Conservation (phyloP, 2,329 filamentous ascomycete species). For the Teratosphaeria gauchensis region DNA sequence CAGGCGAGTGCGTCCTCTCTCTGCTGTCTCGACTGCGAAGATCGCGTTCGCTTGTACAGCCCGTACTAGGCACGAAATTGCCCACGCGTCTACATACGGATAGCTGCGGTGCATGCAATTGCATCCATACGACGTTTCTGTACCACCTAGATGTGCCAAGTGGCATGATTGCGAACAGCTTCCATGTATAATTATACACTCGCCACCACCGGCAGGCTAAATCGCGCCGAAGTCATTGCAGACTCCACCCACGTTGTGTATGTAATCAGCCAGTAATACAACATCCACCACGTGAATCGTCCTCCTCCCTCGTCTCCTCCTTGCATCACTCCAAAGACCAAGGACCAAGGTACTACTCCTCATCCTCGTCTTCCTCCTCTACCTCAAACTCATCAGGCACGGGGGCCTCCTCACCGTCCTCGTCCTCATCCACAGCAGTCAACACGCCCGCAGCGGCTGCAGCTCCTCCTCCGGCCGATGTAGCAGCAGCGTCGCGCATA, state of each 20-base stretch:
- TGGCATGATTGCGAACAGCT: neutral
- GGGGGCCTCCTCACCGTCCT: constrained; percentile 62
- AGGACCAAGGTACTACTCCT: constrained; percentile 9
- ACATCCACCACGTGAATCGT: neutral
- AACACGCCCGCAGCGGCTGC: constrained; percentile 58
- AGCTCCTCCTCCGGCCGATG: constrained; percentile 22
- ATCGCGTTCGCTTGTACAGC: no score
- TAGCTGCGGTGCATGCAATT: neutral
- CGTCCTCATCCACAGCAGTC: constrained; percentile 80
- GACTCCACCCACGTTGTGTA: neutral
- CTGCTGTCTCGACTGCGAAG: no score
- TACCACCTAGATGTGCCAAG: neutral
- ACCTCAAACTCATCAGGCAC: constrained; percentile 69
- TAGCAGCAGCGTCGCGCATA: constrained; percentile 13
- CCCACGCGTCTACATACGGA: neutral
- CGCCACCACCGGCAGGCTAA: neutral
- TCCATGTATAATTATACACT: neutral
- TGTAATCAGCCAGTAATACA: neutral
- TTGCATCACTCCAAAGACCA: neutral
- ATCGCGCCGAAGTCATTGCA: neutral
- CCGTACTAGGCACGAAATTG: no score
- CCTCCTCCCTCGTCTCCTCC: neutral
- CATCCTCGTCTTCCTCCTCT: constrained; percentile 51
- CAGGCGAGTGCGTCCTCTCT: no score
- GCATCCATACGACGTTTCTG: neutral